Percentiles rank a stretch among this genome's conserved stretches.
These are phyloP conservation scores for Tilletia horrida DNA, from an alignment of 1,284 basidiomycete genomes.

Conservation along the genomic window DNA sequence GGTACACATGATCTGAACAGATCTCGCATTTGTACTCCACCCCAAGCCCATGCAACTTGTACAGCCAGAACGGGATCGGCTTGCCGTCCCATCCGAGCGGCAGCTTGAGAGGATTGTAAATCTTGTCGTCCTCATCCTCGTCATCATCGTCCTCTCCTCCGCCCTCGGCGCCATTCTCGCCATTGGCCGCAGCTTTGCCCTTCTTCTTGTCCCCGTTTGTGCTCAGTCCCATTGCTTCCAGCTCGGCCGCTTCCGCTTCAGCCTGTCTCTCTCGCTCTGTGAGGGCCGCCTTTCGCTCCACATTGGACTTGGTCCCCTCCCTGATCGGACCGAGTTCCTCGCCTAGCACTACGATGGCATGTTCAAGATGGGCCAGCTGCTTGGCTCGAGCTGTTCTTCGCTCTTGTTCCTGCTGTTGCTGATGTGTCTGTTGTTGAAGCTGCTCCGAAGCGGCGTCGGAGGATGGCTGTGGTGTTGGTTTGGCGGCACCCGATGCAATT, in stretches of 20 bases:
- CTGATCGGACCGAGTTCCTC: slow-evolving; percentile 31
- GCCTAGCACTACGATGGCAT: neutral
- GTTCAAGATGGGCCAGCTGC: slow-evolving; percentile 1
- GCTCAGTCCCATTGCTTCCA: slow-evolving; percentile 60
- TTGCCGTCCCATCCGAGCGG: slow-evolving; percentile 98
- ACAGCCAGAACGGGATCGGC: slow-evolving; percentile 97
- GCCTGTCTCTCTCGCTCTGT: slow-evolving; percentile 94
- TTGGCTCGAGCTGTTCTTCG: slow-evolving; percentile 23
- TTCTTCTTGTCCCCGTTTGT: slow-evolving; percentile 33
- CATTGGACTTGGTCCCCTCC: slow-evolving; percentile 76
- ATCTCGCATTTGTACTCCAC: slow-evolving; percentile 98
- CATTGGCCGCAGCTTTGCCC: slow-evolving; percentile 18
- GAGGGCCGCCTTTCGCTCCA: slow-evolving; percentile 90
- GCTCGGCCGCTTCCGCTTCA: slow-evolving; percentile 68
- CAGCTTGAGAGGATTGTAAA: slow-evolving; percentile 96
- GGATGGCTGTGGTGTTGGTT: neutral
- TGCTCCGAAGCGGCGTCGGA: slow-evolving; percentile 17
- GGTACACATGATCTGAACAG: slow-evolving; percentile 68
- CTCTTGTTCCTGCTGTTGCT: slow-evolving; percentile 27
- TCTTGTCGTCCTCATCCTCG: slow-evolving; percentile 67
- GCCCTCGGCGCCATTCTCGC: slow-evolving; percentile 24
- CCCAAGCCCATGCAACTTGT: slow-evolving; percentile 93
- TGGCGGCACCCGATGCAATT: slow-evolving; percentile 61
- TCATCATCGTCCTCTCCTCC: slow-evolving; percentile 47
- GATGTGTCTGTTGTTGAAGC: slow-evolving; percentile 42